Conservation (phyloP, 2,329 filamentous ascomycete genomes). For the Podosphaera aphanis region DNA sequence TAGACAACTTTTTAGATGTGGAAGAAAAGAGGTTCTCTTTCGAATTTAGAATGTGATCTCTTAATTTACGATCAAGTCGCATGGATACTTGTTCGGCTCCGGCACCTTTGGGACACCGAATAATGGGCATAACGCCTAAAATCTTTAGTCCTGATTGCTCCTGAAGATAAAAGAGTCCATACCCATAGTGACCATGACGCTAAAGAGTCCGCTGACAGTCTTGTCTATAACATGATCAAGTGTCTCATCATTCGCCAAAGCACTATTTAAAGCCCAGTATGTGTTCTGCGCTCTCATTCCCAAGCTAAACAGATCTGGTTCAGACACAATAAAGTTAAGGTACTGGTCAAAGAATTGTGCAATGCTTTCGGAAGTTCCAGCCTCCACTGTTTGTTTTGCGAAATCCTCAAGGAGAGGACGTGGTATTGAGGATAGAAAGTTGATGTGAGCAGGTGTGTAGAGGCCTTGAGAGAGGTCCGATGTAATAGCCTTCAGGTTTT, state of each 20-base stretch:
- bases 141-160: constrained; percentile 7
- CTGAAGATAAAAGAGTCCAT: constrained; percentile 12
- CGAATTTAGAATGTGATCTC: constrained; percentile 90
- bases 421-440: constrained; percentile 86
- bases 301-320: constrained; percentile 84
- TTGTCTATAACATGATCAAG: constrained; percentile 70
- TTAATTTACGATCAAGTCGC: constrained; percentile 82
- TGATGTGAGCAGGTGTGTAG: constrained; percentile 86
- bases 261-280: constrained; percentile 92
- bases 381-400: constrained; percentile 61
- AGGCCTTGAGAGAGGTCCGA: constrained; percentile 66
- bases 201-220: constrained; percentile 91
- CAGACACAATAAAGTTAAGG: constrained; percentile 86
- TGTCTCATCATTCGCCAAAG: constrained; percentile 70
- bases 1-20: constrained; percentile 29
- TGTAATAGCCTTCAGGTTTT: constrained; percentile 65
- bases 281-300: constrained; percentile 77
- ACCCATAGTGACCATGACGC: constrained; percentile 96
- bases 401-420: constrained; percentile 85
- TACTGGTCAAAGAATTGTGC: constrained; percentile 92
- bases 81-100: constrained; percentile 86
- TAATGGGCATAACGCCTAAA: constrained; percentile 72
- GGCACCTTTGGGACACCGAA: constrained; percentile 76
- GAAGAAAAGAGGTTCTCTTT: constrained; percentile 87
- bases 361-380: constrained; percentile 71